These are phyloP conservation scores for Neurospora discreta DNA, from an alignment of 495 filamentous ascomycete genomes.

Conservation along the genomic window DNA sequence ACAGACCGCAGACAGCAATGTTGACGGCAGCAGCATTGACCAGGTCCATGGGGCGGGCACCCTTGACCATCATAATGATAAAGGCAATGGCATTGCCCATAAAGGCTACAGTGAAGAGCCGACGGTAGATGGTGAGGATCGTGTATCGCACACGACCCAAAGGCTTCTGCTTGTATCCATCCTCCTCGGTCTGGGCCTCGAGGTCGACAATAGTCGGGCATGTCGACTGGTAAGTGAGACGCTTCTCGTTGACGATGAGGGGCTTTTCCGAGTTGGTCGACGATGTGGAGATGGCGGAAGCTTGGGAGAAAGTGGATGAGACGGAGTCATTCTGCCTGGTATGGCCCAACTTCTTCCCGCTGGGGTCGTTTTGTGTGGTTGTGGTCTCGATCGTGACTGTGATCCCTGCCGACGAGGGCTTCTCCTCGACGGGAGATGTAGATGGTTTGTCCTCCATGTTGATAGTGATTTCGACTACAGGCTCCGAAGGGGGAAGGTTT, in stretches of 20 bases:
- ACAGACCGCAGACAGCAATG: conserved; percentile 40
- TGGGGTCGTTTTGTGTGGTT: not conserved
- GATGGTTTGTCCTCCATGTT: not conserved
- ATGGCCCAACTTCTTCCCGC: not conserved
- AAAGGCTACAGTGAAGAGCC: conserved; percentile 21
- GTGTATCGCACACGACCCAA: conserved; percentile 20
- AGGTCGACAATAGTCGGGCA: conserved; percentile 5
- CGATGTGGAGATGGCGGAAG: not conserved
- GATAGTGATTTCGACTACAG: not conserved
- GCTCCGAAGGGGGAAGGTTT: not conserved
- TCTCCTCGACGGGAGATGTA: not conserved
- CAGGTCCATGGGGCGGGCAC: conserved; percentile 13
- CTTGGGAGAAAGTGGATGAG: not conserved
- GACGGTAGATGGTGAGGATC: conserved; percentile 21
- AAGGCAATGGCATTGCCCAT: conserved; percentile 22
- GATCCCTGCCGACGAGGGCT: not conserved
- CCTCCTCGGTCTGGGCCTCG: conserved; percentile 10
- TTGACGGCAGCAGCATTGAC: conserved; percentile 34
- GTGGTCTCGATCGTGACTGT: not conserved
- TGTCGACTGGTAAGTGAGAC: not conserved
- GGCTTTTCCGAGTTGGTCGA: not conserved
- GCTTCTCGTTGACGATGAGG: conserved; percentile 3
- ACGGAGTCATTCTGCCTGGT: not conserved
- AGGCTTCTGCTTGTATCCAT: conserved; percentile 11
- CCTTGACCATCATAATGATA: conserved; percentile 15